Evolutionary conservation across 305 asterid genomes (phyloP), one percentile per base, ranked within the genome.

Genomic region (Plantago rigida): DNA sequence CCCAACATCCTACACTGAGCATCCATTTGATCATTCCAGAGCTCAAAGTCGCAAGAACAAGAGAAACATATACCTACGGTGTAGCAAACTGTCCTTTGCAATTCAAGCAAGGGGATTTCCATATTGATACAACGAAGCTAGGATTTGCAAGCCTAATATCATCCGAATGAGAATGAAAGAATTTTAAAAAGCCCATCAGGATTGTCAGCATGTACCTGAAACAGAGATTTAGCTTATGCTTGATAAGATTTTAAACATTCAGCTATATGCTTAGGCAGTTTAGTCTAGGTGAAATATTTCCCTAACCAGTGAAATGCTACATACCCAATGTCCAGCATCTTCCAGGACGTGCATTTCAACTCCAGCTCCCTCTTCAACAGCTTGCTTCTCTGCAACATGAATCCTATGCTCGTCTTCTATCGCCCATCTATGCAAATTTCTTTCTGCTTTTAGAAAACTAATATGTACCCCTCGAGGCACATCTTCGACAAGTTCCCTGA

Each of bases 311-410:
- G n/a, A 72, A 65, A n/a, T 47, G 62, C 1, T 57, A 65, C 76
- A 56, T 76, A 91, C 98, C 98, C 98, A 87, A 52, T 91, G 98
- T 57, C 98, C 98, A 61, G 98, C 96, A 76, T 87, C 98, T 80
- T 91, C 98, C 7, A 91, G 89, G 60, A 87, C 94, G 56, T 91
- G 96, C 98, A 91, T 91, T 75, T 91, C 98, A 64, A 91, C 95
- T 63, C 96, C 98, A 9, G 88, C 98, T 71, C 95, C 96, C 72
- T 84, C 98, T 78, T 87, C 88, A 13, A 62, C 83, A 52, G 98
- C 98, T 79, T 87, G 96, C 74, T 83, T 90, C 81, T 87, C 98
- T 3, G 98, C 98, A 51, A 73, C 76, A 73, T 91, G 98, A 76
- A 91, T 91, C 75, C 98, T 81, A 52, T 54, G 84, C 53, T 87